Conservation (phyloP, 805 yeast species). For the Barnettozyma californica region DNA sequence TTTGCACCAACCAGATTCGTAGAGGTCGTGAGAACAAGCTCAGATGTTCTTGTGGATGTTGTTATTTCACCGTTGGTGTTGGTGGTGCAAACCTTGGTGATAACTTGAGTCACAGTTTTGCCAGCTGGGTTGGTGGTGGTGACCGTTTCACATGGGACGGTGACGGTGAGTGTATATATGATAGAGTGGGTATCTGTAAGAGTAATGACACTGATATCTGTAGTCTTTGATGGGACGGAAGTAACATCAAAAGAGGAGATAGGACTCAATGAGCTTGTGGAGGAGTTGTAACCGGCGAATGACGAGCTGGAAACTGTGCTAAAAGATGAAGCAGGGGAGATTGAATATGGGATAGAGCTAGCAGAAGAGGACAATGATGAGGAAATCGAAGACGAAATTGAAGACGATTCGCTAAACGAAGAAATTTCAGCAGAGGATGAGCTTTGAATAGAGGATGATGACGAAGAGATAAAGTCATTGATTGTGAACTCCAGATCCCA, state of each 20-base stretch:
- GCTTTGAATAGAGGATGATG: neutral
- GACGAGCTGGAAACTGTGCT: neutral
- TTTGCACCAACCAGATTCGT: neutral
- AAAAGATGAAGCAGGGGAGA: neutral
- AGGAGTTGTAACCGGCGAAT: neutral
- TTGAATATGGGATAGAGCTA: neutral
- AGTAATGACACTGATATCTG: neutral
- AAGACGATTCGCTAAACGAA: neutral
- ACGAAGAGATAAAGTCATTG: neutral
- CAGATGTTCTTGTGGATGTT: neutral
- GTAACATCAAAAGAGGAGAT: neutral
- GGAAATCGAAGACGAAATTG: neutral
- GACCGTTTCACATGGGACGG: neutral
- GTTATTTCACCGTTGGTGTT: neutral
- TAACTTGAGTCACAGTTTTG: neutral
- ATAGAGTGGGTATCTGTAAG: neutral
- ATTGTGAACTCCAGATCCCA: neutral
- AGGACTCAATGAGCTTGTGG: no score
- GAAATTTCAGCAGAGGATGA: neutral
- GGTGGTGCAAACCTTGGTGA: neutral
- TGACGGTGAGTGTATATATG: neutral
- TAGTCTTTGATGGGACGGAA: neutral
- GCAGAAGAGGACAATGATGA: neutral
- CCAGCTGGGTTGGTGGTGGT: neutral
- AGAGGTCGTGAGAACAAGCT: neutral